These are phyloP conservation scores for Lichtheimia ramosa DNA, from an alignment of 371 early-diverging fungal genomes.

Conservation along the genomic window DNA sequence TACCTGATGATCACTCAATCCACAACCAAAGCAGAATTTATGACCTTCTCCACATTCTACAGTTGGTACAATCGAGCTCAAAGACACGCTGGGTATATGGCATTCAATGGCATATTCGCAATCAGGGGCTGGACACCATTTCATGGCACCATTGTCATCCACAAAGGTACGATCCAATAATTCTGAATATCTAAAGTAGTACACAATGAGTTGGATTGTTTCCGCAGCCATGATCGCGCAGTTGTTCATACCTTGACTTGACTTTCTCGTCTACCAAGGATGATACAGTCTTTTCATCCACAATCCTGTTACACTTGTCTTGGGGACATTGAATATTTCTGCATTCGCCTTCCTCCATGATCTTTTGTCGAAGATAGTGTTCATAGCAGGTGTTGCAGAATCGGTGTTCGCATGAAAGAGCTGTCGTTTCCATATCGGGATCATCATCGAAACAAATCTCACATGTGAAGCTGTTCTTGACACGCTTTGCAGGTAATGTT, in stretches of 20 bases:
- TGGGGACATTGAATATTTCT: conserved; percentile 78
- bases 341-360: conserved; percentile 80
- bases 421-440: conserved; percentile 52
- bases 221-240: no score
- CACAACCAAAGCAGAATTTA: conserved; percentile 90
- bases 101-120: conserved; percentile 91
- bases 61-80: conserved; percentile 72
- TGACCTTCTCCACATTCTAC: conserved; percentile 78
- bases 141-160: conserved; percentile 69
- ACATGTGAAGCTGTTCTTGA: conserved; percentile 65
- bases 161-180: conserved; percentile 83
- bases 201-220: neutral
- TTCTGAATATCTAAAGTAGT: conserved; percentile 57
- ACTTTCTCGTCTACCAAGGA: conserved; percentile 50
- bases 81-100: conserved; percentile 59
- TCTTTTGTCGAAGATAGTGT: conserved; percentile 77
- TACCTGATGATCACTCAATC: conserved; percentile 75
- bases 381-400: conserved; percentile 83
- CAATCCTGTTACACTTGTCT: conserved; percentile 67
- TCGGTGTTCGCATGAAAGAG: conserved; percentile 75
- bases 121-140: conserved; percentile 93
- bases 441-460: conserved; percentile 78
- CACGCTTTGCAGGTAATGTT: conserved; percentile 8
- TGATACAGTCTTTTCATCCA: conserved; percentile 73
- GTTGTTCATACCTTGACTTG: conserved; percentile 43